Percentiles rank a stretch among this genome's conserved stretches.
Conservation (phyloP, 2,329 filamentous ascomycete genomes). For the Alternaria ethzedia region DNA sequence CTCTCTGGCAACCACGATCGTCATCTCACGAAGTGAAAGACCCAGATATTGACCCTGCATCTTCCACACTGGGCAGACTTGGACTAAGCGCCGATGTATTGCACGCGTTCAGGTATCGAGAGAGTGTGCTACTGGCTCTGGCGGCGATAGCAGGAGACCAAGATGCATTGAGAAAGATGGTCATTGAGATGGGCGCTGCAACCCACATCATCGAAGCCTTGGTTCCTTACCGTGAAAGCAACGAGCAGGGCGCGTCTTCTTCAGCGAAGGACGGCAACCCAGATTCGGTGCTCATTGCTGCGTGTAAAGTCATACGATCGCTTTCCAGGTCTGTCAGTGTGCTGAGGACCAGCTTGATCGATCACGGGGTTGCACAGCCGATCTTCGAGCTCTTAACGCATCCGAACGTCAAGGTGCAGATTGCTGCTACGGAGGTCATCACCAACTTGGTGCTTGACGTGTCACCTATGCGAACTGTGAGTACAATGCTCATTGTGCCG, state of each 20-base stretch:
- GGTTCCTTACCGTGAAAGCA: conserved; percentile 61
- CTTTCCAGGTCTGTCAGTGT: conserved; percentile 85
- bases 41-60: conserved; percentile 36
- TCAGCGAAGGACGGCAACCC: conserved; percentile 73
- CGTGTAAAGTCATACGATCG: conserved; percentile 80
- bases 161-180: conserved; percentile 80
- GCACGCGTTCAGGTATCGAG: conserved; percentile 78
- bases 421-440: conserved; percentile 82
- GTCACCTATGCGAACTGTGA: conserved; percentile 87
- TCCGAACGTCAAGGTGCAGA: conserved; percentile 77
- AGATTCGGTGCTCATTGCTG: conserved; percentile 78
- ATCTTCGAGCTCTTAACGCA: conserved; percentile 78
- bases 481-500: conserved; percentile 37
- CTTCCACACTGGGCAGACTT: conserved; percentile 41
- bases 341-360: conserved; percentile 83
- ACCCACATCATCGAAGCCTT: conserved; percentile 85
- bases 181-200: conserved; percentile 82
- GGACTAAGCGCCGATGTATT: conserved; percentile 58
- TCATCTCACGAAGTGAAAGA: conserved; percentile 32
- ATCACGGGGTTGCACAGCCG: conserved; percentile 80
- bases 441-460: conserved; percentile 88
- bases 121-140: conserved; percentile 77
- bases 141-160: conserved; percentile 82
- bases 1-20: conserved; percentile 61
- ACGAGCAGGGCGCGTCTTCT: conserved; percentile 38